These are phyloP conservation scores for Botrytis aclada DNA, from an alignment of 2,329 filamentous ascomycete species.

Conservation along the genomic window DNA sequence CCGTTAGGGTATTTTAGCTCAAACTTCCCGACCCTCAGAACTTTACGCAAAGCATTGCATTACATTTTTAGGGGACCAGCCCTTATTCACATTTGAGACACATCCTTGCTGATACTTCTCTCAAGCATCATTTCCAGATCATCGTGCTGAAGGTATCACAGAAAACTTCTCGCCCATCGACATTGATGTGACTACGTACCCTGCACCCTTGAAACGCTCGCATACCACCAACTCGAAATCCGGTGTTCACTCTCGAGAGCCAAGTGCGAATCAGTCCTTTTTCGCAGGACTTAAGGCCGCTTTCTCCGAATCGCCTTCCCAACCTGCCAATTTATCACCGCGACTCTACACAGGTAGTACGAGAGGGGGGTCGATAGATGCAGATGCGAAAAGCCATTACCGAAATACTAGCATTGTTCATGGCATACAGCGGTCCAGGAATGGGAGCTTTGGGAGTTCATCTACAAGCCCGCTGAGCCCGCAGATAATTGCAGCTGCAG, in stretches of 20 bases:
- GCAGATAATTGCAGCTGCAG: conserved; percentile 73
- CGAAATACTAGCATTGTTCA: conserved; percentile 96
- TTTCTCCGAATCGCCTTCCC: conserved; percentile 29
- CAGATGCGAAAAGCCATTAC: conserved; percentile 66
- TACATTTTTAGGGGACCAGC: neutral
- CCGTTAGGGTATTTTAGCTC: conserved; percentile 10
- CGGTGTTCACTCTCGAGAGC: conserved; percentile 28
- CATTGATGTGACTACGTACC: conserved; percentile 31
- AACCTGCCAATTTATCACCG: conserved; percentile 31
- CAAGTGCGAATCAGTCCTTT: conserved; percentile 26
- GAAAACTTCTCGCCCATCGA: conserved; percentile 31
- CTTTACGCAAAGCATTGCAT: conserved; percentile 7
- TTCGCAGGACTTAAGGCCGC: conserved; percentile 24
- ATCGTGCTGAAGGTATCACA: conserved; percentile 31
- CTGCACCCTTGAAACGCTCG: conserved; percentile 35
- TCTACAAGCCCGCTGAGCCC: conserved; percentile 83
- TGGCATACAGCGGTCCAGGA: conserved; percentile 88
- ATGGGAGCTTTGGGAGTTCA: conserved; percentile 79
- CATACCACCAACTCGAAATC: conserved; percentile 28
- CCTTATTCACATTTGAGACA: conserved; percentile 1
- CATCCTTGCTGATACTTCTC: conserved; percentile 31
- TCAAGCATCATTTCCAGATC: conserved; percentile 32
- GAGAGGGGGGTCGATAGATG: conserved; percentile 40
- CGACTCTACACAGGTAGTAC: conserved; percentile 29
- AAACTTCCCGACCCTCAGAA: conserved; percentile 13